These are phyloP conservation scores for Penicillium mononematosum DNA, from an alignment of 495 filamentous ascomycete species.

Conservation along the genomic window DNA sequence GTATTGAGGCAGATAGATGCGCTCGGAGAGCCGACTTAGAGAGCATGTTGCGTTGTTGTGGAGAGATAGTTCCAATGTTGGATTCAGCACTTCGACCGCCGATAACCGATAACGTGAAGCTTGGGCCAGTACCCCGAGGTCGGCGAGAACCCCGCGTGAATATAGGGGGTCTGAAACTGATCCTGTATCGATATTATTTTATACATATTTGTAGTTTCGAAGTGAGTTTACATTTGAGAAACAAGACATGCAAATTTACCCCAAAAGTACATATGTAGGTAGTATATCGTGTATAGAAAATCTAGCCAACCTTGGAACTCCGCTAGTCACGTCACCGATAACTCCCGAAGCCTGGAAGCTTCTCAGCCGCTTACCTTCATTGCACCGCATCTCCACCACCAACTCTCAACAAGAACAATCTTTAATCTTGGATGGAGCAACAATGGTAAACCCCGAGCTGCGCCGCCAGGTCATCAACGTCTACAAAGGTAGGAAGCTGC, in stretches of 20 bases:
- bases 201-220: not conserved
- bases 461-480: constrained; percentile 79
- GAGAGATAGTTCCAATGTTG: constrained; percentile 4
- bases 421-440: constrained; percentile 11
- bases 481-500: constrained; percentile 71
- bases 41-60: constrained; percentile 22
- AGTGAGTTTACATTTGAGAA: not conserved
- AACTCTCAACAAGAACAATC: not conserved
- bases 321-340: constrained; percentile 21
- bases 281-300: not conserved
- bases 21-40: constrained; percentile 18
- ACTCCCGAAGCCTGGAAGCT: constrained; percentile 7
- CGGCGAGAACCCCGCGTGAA: constrained; percentile 27
- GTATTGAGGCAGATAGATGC: constrained; percentile 17
- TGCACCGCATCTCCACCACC: not conserved
- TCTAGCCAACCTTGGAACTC: not conserved
- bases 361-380: not conserved
- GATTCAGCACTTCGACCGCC: not conserved
- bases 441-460: constrained; percentile 56
- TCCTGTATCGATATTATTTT: not conserved
- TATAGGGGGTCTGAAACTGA: not conserved
- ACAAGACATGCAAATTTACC: not conserved
- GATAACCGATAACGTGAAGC: constrained; percentile 22
- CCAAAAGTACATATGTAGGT: not conserved
- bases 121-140: constrained; percentile 17